A percentile compares a stretch with the other conserved stretches of the same genome.
These are phyloP conservation scores for Coffea canephora DNA, from an alignment of 257 asterid species.

Conservation along the genomic window DNA sequence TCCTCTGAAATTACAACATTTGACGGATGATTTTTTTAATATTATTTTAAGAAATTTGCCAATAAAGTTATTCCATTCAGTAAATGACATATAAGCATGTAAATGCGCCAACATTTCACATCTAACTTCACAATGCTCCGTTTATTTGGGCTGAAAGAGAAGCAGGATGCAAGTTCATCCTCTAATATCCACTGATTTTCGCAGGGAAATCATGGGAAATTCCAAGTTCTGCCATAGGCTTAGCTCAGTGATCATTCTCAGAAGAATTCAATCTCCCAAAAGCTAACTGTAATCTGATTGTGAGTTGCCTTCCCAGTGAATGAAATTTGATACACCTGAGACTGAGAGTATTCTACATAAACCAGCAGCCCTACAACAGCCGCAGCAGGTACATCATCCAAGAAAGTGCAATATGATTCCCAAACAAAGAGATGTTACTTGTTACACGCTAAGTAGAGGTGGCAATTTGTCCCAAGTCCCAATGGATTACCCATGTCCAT, in stretches of 20 bases:
- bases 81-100: background rate
- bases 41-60: no score
- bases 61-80: background rate
- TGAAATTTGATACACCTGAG: slow-evolving; percentile 54
- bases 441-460: slow-evolving; percentile 43
- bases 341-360: slow-evolving; percentile 97
- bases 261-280: background rate
- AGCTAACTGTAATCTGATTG: background rate
- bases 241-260: background rate
- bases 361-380: slow-evolving; percentile 85
- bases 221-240: background rate
- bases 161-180: background rate
- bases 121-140: no score
- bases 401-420: slow-evolving; percentile 85
- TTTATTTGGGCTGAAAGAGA: background rate
- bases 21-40: no score
- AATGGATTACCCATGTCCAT: no score
- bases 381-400: slow-evolving; percentile 58
- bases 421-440: slow-evolving; percentile 80
- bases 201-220: background rate
- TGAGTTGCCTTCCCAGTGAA: background rate
- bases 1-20: no score
- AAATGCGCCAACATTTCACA: background rate
- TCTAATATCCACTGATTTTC: background rate
- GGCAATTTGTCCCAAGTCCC: no score